Evolutionary conservation across 805 yeast species (phyloP), one percentile per base, ranked within the genome.

Genomic region (Zygotorulaspora sp.): DNA sequence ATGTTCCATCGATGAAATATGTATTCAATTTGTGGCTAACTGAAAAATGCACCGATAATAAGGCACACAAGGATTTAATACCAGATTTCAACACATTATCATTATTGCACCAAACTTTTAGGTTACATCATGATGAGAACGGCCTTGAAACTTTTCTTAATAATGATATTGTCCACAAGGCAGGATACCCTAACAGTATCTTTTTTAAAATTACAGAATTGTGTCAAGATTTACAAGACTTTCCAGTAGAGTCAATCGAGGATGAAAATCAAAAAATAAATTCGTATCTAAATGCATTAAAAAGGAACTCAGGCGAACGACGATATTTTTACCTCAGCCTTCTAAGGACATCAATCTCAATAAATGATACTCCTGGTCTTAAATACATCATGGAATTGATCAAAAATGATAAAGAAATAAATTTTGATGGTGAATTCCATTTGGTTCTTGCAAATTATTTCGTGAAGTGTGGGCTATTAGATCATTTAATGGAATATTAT

Each of bases 21-120:
- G 44, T 58, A 15, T 52, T 52, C 32, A 40, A 47, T 16, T 20
- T 47, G 17, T 60, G 63, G 63, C 36, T 49, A 8, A 27, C 45
- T 25, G 43, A 44, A 17, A 48, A 47, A 30, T 41, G 47, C 25
- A 24, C 32, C 16, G 30, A 29, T 7, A 23, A 12, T 16, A 20
- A 21, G 11, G 23, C 23, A 6, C 15, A 21, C 3, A n/a, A 32
- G 6, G 32, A 32, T 8, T 16, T 36, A 15, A 23, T 38, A 29
- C 55, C 55, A 12, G 35, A 39, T 15, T 29, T 14, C 9, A 43
- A 35, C 5, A 43, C 50, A 2, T 32, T 54, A 2, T 32, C 51
- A 1, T 32, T 56, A 14, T 35, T 56, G 35, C 62, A 60, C 42
- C 40, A 37, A 35, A 42, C 44, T 13, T 50, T 45, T 18, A 27